A percentile compares a stretch with the other conserved stretches of the same genome.
Conservation (phyloP, 805 yeast genomes). For the Dipodascopsis uninucleata region DNA sequence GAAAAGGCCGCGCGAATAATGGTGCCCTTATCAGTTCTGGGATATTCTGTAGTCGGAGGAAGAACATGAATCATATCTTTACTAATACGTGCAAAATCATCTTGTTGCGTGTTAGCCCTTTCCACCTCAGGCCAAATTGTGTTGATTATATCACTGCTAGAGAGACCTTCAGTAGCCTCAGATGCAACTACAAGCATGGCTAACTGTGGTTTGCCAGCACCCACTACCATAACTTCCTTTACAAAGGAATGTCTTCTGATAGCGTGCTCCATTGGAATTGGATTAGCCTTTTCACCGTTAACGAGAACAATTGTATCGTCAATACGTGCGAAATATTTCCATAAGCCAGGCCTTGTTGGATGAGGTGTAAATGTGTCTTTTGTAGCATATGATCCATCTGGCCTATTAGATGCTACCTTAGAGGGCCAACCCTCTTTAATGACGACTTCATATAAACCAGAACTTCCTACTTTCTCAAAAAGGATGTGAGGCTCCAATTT, state of each 20-base stretch:
- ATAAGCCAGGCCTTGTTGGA: background rate
- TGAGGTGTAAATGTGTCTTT: background rate
- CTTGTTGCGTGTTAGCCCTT: background rate
- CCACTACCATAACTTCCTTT: conserved; percentile 3
- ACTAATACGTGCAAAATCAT: background rate
- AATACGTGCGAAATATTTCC: conserved; percentile 3
- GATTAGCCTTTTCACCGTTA: conserved; percentile 7
- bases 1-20: conserved; percentile 3
- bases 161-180: background rate
- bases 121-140: conserved; percentile 1
- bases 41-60: background rate
- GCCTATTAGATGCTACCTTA: background rate
- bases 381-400: background rate
- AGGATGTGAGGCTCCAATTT: background rate
- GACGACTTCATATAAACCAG: background rate
- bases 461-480: background rate
- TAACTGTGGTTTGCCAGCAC: conserved; percentile 1
- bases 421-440: background rate
- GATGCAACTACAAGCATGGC: background rate
- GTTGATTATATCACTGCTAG: background rate
- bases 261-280: background rate
- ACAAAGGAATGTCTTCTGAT: conserved; percentile 1
- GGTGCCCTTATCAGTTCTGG: conserved; percentile 4
- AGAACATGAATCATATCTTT: conserved; percentile 4
- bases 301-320: conserved; percentile 2